Base-by-base conservation (phyloP, 371 early-diverging fungal species). In the Mortierella sp. region DNA sequence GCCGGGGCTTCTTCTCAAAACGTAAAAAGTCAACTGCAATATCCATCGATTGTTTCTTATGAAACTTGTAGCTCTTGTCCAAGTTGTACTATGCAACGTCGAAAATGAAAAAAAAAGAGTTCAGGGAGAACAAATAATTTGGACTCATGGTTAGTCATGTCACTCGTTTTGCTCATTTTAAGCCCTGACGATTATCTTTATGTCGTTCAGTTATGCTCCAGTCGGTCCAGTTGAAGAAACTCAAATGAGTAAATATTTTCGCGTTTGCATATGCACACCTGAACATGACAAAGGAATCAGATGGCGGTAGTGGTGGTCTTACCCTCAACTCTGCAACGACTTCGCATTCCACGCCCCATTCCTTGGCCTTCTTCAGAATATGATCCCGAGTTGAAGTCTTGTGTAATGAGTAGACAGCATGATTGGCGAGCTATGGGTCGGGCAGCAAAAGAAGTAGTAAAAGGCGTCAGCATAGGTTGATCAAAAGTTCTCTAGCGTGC, bases 61-160 rank as follows among this genome's bases (percentile, higher is more conserved):
- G 97, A 87, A 96, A 95, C 81, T 94, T 95, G 90, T 96, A 96
- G 94, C 94, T 95, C 91, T 92, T 94, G 70, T 95, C 95, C n/a
- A 96, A 89, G 87, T 96, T 96, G 84, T 95, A 96, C 93, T 93
- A 80, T 12, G 71, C 14, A 35, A 71, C 16, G 35, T 24, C 16
- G 35, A 29, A 41, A 18, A 24, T 38, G n/a, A 75, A 71, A 54
- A 76, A 27, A 71, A 58, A 72, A 46, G 46, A 38, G 18, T n/a
- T n/a, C 5, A 7, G 11, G 38, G 35, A 16, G 35, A 35, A 35
- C 11, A 10, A 68, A 41, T 41, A 68, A 24, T 68, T 41, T 14
- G 43, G 68, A 68, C 68, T 68, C 68, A 38, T 68, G 41, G 68
- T 68, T 68, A 68, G 68, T 68, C 68, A 68, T 68, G 43, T 21